Base-by-base conservation (phyloP, 495 filamentous ascomycete species). In the Rhizodiscina lignyota region DNA sequence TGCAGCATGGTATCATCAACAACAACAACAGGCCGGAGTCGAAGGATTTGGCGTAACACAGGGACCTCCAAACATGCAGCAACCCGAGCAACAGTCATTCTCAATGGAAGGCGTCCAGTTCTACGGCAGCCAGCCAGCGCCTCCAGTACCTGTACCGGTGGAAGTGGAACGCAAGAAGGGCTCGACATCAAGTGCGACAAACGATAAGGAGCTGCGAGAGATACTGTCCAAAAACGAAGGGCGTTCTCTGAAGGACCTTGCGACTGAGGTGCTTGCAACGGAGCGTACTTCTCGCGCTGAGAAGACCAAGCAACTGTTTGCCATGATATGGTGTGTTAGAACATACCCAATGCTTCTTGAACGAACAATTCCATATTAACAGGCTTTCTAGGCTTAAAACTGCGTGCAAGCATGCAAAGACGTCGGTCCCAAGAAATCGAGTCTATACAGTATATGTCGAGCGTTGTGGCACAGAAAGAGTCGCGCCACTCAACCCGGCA, bases 371-470 rank as follows among this genome's bases (percentile, higher is more conserved):
- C 30, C 8, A 11, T 6, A 18, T 18, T 39, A 33, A 44, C 44
- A 30, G 19, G n/a, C n/a, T 34, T 24, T 24, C 11, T 51, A 94
- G 87, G 87, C 65, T 96, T 47, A 79, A 75, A 51, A 64, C 73
- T 37, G 78, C 80, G 8, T 94, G 89, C 52, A 68, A 72, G 34
- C 79, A 72, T 39, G 82, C 77, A 11, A 82, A 73, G 53, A 74
- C 73, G 22, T 83, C 91, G 11, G 89, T 96, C 0, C 83, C 89
- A 10, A 69, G 91, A 39, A 85, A 83, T 38, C 73, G 87, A 21
- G 89, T 97, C 1, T 97, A 94, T 54, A 77, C 86, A 21, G 83
- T 79, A 49, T 97, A 97, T 55, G 86, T 85, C 24, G 74, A 76
- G 22, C 72, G 79, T 41, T 97, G 89, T 53, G 84, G 79, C 18